These are phyloP conservation scores for Botryotinia narcissicola DNA, from an alignment of 2,329 filamentous ascomycete genomes.

Conservation along the genomic window DNA sequence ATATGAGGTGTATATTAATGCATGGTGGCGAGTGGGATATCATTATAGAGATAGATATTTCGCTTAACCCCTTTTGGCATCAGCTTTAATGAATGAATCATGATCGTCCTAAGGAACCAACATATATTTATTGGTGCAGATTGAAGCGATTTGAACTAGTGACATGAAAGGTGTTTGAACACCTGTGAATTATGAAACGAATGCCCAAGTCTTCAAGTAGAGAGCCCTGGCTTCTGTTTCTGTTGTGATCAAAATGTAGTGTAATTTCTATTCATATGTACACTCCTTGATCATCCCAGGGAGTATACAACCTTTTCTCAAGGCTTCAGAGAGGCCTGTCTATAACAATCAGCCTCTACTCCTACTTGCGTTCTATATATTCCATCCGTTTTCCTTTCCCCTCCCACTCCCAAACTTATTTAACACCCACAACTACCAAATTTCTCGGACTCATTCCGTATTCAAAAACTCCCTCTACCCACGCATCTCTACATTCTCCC, in stretches of 20 bases:
- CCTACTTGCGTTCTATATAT: not conserved
- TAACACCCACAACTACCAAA: constrained; percentile 88
- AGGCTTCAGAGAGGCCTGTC: not conserved
- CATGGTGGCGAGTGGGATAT: constrained; percentile 16
- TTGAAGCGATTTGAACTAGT: not conserved
- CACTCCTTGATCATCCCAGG: not conserved
- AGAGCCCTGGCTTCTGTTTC: not conserved
- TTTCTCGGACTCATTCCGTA: constrained; percentile 84
- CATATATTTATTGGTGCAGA: not conserved
- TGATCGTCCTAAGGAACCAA: constrained; percentile 9
- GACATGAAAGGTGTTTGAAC: not conserved
- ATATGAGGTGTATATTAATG: constrained; percentile 20
- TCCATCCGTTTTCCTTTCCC: not conserved
- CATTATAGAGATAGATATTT: not conserved
- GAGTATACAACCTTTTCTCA: not conserved
- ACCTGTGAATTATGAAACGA: not conserved
- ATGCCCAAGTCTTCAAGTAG: not conserved
- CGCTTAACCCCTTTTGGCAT: constrained; percentile 22
- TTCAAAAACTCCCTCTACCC: constrained; percentile 94
- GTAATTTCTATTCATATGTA: not conserved
- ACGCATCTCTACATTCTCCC: constrained; percentile 68
- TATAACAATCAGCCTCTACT: not conserved
- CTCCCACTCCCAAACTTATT: constrained; percentile 41
- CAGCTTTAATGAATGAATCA: constrained; percentile 18
- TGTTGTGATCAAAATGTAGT: not conserved